Evolutionary conservation across 371 early-diverging fungal genomes (phyloP).

Genomic region (Mucor sp.): DNA sequence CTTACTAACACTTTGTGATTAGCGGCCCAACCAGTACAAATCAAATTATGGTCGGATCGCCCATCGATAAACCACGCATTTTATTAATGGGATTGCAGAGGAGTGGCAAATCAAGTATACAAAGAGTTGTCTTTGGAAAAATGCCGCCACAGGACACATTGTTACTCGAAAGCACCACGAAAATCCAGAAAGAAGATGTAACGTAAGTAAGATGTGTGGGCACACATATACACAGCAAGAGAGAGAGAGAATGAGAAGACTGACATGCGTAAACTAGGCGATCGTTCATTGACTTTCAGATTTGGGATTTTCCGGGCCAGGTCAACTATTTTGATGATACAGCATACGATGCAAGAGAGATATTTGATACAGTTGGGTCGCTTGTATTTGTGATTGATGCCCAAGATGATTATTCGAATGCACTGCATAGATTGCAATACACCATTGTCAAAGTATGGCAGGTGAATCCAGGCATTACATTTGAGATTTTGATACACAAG

Average conservation of each 20-base stretch:
- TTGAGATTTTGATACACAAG: constrained; percentile 94
- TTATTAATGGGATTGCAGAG: constrained; percentile 71
- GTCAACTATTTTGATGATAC: constrained; percentile 76
- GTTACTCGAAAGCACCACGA: constrained; percentile 82
- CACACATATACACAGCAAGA: not conserved
- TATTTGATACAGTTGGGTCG: constrained; percentile 76
- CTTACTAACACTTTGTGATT: not conserved
- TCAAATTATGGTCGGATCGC: constrained; percentile 20
- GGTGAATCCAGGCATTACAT: constrained; percentile 81
- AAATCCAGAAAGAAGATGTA: constrained; percentile 73
- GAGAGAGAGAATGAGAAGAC: not conserved
- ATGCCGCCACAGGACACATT: constrained; percentile 91
- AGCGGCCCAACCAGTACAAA: constrained; percentile 21
- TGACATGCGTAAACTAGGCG: constrained; percentile 36
- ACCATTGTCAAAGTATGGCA: constrained; percentile 76
- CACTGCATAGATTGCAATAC: constrained; percentile 71
- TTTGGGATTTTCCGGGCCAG: constrained; percentile 94
- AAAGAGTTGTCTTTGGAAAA: constrained; percentile 89
- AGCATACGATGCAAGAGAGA: constrained; percentile 66
- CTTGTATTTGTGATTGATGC: constrained; percentile 94
- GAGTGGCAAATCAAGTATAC: constrained; percentile 93
- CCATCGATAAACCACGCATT: constrained; percentile 53
- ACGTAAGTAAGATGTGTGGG: constrained; percentile 41
- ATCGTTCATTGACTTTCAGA: constrained; percentile 83
- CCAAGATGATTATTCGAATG: constrained; percentile 87